Evolutionary conservation across 148 eudicot genomes (phyloP).

Genomic region (Heliamphora exappendiculata): DNA sequence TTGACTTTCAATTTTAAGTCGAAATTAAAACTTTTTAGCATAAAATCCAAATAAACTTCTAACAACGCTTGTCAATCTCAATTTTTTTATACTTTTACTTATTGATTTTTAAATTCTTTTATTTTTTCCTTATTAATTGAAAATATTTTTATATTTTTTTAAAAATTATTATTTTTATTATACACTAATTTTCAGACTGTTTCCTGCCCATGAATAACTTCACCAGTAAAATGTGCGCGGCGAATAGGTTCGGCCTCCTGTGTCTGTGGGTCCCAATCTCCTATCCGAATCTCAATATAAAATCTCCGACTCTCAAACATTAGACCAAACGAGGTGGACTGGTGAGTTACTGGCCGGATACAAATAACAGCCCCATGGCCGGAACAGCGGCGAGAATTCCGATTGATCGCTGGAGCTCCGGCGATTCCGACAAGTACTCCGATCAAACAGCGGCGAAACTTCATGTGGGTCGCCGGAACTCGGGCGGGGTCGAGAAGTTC

Average conservation of each 20-base stretch:
- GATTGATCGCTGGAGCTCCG: background rate
- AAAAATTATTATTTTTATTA: too few species aligned
- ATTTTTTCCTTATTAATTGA: too few species aligned
- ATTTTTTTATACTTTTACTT: too few species aligned
- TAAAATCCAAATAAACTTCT: too few species aligned
- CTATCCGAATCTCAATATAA: background rate
- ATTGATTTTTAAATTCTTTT: too few species aligned
- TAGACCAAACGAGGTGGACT: background rate
- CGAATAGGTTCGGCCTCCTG: background rate
- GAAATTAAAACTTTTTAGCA: too few species aligned
- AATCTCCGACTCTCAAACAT: background rate
- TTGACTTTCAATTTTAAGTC: too few species aligned
- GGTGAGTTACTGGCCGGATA: background rate
- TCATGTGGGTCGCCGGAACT: background rate
- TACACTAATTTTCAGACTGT: too few species aligned
- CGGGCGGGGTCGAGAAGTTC: background rate
- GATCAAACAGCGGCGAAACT: background rate
- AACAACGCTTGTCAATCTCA: too few species aligned
- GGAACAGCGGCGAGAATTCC: background rate
- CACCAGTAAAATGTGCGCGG: conserved; percentile 4
- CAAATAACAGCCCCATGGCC: conserved; percentile 5
- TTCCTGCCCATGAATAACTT: too few species aligned
- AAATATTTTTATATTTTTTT: too few species aligned
- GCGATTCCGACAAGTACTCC: background rate
- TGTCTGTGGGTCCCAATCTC: background rate